A percentile compares a stretch with the other conserved stretches of the same genome.
These are phyloP conservation scores for Phytophthora fragariaefolia DNA, from an alignment of 352 stramenopile species.

Conservation along the genomic window DNA sequence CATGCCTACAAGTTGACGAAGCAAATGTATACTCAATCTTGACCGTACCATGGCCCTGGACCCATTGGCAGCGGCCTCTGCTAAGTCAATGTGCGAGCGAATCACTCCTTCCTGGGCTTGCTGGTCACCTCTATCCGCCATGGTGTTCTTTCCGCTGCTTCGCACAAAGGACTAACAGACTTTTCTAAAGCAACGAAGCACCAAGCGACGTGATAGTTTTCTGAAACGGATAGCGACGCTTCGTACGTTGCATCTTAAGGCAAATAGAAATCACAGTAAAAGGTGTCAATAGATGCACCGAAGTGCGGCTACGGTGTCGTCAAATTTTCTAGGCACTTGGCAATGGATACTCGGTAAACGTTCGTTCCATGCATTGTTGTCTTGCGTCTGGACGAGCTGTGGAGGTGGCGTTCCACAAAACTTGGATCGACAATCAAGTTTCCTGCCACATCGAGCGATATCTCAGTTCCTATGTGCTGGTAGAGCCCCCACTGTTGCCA, in stretches of 20 bases:
- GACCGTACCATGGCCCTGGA: constrained; percentile 61
- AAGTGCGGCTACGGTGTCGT: constrained; percentile 26
- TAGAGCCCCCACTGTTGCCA: constrained; percentile 71
- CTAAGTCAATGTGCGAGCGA: constrained; percentile 67
- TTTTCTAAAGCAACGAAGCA: constrained; percentile 6
- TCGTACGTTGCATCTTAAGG: constrained; percentile 7
- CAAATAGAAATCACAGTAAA: not conserved
- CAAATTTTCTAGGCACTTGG: constrained; percentile 71
- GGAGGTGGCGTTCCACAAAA: constrained; percentile 80
- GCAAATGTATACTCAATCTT: too few relatives aligned
- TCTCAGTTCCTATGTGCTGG: constrained; percentile 75
- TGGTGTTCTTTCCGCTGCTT: not conserved
- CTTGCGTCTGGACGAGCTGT: constrained; percentile 71
- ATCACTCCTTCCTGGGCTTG: constrained; percentile 55
- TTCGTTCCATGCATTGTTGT: constrained; percentile 69
- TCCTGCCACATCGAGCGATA: constrained; percentile 70
- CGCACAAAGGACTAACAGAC: not conserved
- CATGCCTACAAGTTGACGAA: too few relatives aligned
- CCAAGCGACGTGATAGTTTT: not conserved
- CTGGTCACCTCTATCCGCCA: constrained; percentile 43
- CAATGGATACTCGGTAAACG: constrained; percentile 67
- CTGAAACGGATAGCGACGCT: constrained; percentile 34
- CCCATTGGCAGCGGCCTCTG: constrained; percentile 66
- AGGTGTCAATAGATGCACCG: constrained; percentile 21
- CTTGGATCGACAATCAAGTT: constrained; percentile 86